Evolutionary conservation across 2,329 filamentous ascomycete species (phyloP).

Genomic region (Dothideomycetes sp.): DNA sequence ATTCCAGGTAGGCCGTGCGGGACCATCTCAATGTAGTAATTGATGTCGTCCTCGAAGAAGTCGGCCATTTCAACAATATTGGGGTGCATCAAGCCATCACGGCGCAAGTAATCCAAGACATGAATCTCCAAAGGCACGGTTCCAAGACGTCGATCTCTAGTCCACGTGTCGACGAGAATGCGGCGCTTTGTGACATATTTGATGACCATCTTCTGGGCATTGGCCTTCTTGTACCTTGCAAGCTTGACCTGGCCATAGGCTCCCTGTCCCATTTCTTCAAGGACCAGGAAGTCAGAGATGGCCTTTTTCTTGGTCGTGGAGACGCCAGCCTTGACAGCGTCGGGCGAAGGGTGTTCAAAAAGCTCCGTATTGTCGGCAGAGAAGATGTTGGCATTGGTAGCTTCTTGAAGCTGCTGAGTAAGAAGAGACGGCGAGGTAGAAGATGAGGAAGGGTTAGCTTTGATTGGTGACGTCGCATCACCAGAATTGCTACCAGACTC

Average conservation of each 20-base stretch:
- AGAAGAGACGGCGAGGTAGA: slow-evolving; percentile 30
- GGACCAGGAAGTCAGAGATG: slow-evolving; percentile 80
- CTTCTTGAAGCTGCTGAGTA: slow-evolving; percentile 34
- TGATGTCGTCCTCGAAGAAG: slow-evolving; percentile 67
- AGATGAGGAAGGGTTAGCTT: slow-evolving; percentile 2
- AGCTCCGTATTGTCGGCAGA: slow-evolving; percentile 17
- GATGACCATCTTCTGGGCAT: slow-evolving; percentile 74
- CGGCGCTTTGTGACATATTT: slow-evolving; percentile 97
- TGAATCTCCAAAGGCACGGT: slow-evolving; percentile 97
- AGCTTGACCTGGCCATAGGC: slow-evolving; percentile 97
- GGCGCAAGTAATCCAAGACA: slow-evolving; percentile 82
- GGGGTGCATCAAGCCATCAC: slow-evolving; percentile 53
- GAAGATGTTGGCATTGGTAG: slow-evolving; percentile 9
- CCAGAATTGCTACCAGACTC: slow-evolving; percentile 3
- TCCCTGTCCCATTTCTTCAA: slow-evolving; percentile 97
- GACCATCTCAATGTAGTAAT: slow-evolving; percentile 98
- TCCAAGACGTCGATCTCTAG: slow-evolving; percentile 78
- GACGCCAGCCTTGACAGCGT: slow-evolving; percentile 19
- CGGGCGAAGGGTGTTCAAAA: slow-evolving; percentile 27
- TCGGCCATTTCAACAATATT: slow-evolving; percentile 61
- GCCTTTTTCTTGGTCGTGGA: slow-evolving; percentile 53
- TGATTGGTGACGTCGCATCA: neutral
- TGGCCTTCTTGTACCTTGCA: slow-evolving; percentile 65
- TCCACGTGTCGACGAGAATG: slow-evolving; percentile 98
- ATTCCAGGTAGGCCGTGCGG: slow-evolving; percentile 93